phyloP scores from a whole-genome alignment of 495 filamentous ascomycete species.

The Tirmania nivea region DNA sequence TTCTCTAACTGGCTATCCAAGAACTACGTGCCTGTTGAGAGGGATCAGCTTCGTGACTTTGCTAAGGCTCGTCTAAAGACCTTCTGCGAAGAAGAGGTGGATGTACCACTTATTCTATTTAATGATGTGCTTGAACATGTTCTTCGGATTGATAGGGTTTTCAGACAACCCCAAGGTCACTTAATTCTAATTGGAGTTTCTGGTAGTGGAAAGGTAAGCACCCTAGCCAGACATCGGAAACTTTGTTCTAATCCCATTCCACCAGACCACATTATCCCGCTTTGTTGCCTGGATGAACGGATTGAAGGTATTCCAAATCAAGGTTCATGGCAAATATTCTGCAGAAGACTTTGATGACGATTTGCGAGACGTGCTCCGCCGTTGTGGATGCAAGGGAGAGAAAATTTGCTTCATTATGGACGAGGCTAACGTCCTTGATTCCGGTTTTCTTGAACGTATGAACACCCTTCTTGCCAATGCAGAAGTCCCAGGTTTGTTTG shows the following conservation, averaged over 20 bases:
- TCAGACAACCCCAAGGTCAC: conserved; percentile 94
- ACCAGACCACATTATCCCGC: conserved; percentile 66
- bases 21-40: conserved; percentile 90
- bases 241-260: conserved; percentile 5
- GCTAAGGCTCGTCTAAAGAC: conserved; percentile 93
- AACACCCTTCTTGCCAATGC: conserved; percentile 95
- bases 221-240: background rate
- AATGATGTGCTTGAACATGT: conserved; percentile 98
- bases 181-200: conserved; percentile 96
- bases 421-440: conserved; percentile 94
- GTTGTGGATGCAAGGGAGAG: conserved; percentile 91
- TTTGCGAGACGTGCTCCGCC: conserved; percentile 72
- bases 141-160: conserved; percentile 91
- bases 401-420: conserved; percentile 99
- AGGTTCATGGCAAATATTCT: conserved; percentile 96
- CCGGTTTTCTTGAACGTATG: conserved; percentile 96
- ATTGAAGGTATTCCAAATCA: conserved; percentile 96
- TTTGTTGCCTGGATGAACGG: conserved; percentile 99
- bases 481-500: conserved; percentile 92
- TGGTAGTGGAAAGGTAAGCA: conserved; percentile 58
- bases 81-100: conserved; percentile 98
- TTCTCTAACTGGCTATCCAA: conserved; percentile 99
- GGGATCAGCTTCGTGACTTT: conserved; percentile 82
- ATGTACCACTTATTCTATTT: conserved; percentile 91
- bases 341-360: conserved; percentile 98